These are phyloP conservation scores for Fusarium sp. DNA, from an alignment of 2,329 filamentous ascomycete species.

Conservation along the genomic window DNA sequence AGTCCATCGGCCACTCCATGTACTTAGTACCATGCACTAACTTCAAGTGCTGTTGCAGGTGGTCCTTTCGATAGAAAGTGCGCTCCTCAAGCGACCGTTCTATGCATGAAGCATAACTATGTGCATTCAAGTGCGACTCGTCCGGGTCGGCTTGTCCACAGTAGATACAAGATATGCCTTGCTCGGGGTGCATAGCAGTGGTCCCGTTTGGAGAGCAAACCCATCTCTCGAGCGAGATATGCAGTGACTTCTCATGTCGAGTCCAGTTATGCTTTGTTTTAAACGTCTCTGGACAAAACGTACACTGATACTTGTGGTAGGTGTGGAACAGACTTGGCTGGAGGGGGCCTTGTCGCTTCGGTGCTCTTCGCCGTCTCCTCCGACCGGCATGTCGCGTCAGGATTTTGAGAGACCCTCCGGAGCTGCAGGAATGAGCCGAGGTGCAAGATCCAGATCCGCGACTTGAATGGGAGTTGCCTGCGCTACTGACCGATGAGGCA, in stretches of 20 bases:
- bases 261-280: not conserved
- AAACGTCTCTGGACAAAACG: not conserved
- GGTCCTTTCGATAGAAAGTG: slow-evolving; percentile 56
- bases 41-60: slow-evolving; percentile 54
- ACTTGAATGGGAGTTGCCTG: not conserved
- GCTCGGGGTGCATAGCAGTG: not conserved
- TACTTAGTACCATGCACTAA: slow-evolving; percentile 55
- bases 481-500: not conserved
- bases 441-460: not conserved
- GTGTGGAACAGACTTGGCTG: not conserved
- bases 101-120: slow-evolving; percentile 55
- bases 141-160: not conserved
- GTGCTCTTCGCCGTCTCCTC: not conserved
- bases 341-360: not conserved
- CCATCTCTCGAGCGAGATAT: not conserved
- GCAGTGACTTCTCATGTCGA: not conserved
- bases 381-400: not conserved
- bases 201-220: not conserved
- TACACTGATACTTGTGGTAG: not conserved
- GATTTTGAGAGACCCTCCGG: not conserved
- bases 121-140: not conserved
- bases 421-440: not conserved
- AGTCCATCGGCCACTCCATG: slow-evolving; percentile 24
- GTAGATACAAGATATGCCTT: not conserved
- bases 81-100: slow-evolving; percentile 50